phyloP scores from a whole-genome alignment of 345 rosid species.

The Clarkia xantiana region DNA sequence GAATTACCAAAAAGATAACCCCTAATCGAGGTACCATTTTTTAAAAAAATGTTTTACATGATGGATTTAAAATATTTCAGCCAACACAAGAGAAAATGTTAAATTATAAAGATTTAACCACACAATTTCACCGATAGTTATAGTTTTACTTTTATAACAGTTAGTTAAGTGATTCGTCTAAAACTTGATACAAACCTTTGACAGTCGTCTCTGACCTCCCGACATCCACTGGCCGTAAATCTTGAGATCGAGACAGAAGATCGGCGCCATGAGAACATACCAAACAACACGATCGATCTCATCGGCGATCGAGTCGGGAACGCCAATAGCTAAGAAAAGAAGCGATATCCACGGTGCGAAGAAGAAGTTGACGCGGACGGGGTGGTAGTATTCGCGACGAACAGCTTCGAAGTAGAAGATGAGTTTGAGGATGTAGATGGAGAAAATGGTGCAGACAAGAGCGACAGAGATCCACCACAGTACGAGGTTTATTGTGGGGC shows the following conservation, averaged over 20 bases:
- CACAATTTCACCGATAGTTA: too few species aligned
- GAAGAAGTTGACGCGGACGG: conserved; percentile 80
- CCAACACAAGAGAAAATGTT: too few species aligned
- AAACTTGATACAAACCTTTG: too few species aligned
- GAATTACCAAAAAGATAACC: too few species aligned
- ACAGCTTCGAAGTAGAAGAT: conserved; percentile 72
- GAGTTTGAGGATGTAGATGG: conserved; percentile 47
- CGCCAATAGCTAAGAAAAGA: conserved; percentile 60
- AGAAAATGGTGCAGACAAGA: conserved; percentile 30
- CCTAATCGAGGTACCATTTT: too few species aligned
- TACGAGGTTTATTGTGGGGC: conserved; percentile 23
- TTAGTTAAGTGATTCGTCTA: too few species aligned
- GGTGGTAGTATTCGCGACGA: conserved; percentile 75
- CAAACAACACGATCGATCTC: too few species aligned
- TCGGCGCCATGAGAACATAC: conserved; percentile 70
- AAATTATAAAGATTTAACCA: too few species aligned
- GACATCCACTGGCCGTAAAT: conserved; percentile 98
- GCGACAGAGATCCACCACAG: conserved; percentile 60
- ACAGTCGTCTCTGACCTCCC: conserved; percentile 75
- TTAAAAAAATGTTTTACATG: too few species aligned
- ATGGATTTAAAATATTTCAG: too few species aligned
- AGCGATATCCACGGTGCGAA: conserved; percentile 83
- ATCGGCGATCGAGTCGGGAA: conserved; percentile 41
- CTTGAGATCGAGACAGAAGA: conserved; percentile 61
- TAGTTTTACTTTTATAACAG: too few species aligned